Evolutionary conservation across 192 early-diverging fungal species (phyloP).

Genomic region (Glomus cerebriforme): DNA sequence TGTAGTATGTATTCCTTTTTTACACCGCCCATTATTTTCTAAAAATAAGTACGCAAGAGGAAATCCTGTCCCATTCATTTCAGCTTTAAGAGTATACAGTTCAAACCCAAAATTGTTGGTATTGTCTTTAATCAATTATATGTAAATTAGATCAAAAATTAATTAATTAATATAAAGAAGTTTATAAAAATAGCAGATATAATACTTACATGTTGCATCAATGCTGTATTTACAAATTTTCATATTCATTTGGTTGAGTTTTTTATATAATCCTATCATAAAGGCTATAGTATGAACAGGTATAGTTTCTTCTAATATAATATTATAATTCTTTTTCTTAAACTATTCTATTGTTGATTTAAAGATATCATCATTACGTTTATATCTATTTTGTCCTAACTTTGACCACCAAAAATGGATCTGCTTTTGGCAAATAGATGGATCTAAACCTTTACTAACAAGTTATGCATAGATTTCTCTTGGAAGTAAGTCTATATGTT

Average conservation of each 20-base stretch:
- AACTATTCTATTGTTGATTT: not conserved
- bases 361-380: not conserved
- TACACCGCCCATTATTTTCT: no score
- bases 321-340: not conserved
- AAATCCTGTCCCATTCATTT: no score
- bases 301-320: not conserved
- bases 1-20: not conserved
- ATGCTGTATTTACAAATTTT: not conserved
- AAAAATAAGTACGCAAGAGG: no score
- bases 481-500: not conserved
- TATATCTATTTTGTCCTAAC: not conserved
- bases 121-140: not conserved
- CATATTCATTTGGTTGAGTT: not conserved
- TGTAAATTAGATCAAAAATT: not conserved
- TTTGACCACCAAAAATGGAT: constrained; percentile 10
- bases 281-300: not conserved
- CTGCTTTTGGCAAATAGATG: constrained; percentile 10
- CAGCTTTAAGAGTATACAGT: no score
- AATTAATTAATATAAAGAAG: not conserved
- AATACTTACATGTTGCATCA: constrained; percentile 5
- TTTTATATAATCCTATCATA: not conserved
- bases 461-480: constrained; percentile 16
- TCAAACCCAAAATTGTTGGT: no score
- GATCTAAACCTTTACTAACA: not conserved
- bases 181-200: not conserved